phyloP scores from a whole-genome alignment of 345 rosid genomes.

The Chamaenerion angustifolium region DNA sequence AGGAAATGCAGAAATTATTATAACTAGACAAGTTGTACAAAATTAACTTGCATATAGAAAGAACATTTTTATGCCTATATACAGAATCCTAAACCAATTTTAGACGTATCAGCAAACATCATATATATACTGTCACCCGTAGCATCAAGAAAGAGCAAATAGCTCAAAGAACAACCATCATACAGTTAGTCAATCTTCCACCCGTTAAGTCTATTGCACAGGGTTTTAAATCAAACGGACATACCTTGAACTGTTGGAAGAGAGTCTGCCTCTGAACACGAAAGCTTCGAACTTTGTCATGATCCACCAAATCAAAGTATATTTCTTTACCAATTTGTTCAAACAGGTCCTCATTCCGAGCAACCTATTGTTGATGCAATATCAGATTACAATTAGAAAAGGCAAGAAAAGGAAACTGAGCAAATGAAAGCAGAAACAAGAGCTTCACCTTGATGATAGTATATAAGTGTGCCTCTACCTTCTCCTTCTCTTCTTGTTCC shows the following conservation, averaged over 20 bases:
- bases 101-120: no score
- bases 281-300: constrained; percentile 33
- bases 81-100: no score
- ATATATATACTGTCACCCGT: no score
- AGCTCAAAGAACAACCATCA: no score
- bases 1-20: neutral
- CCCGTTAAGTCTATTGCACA: neutral
- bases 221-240: neutral
- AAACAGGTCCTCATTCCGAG: constrained; percentile 30
- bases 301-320: constrained; percentile 41
- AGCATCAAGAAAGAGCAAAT: no score
- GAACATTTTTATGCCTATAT: no score
- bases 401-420: neutral
- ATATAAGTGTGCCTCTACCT: constrained; percentile 47
- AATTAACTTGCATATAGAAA: neutral
- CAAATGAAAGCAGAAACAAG: neutral
- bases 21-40: neutral
- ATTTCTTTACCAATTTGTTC: constrained; percentile 37
- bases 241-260: constrained; percentile 27
- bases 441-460: constrained; percentile 37
- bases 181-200: neutral
- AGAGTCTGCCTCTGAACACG: constrained; percentile 21
- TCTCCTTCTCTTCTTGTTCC: constrained; percentile 55
- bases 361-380: constrained; percentile 16
- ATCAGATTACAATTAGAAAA: neutral